Conservation (phyloP, 116 monocot genomes). For the Posidonia oceanica region DNA sequence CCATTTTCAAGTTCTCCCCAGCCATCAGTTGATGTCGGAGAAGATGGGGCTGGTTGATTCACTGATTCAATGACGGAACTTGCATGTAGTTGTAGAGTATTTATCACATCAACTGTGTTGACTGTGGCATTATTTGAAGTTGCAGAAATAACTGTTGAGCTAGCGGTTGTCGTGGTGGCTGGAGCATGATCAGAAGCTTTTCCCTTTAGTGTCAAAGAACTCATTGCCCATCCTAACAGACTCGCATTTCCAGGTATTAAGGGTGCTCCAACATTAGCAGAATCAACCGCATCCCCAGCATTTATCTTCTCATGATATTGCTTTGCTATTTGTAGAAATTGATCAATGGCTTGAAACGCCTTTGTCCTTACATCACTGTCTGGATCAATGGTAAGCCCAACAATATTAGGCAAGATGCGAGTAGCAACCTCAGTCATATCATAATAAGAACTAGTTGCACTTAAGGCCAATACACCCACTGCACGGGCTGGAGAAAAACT, state of each 20-base stretch:
- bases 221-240: constrained; percentile 99
- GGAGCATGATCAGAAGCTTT: constrained; percentile 70
- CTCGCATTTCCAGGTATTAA: constrained; percentile 67
- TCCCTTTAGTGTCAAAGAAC: constrained; percentile 83
- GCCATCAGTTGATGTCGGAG: constrained; percentile 75
- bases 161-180: constrained; percentile 35
- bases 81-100: constrained; percentile 11
- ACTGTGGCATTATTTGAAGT: constrained; percentile 31
- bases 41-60: constrained; percentile 62
- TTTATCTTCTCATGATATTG: no score
- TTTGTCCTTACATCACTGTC: no score
- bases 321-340: no score
- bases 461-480: constrained; percentile 95
- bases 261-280: constrained; percentile 25
- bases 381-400: constrained; percentile 86
- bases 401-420: constrained; percentile 79
- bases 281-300: constrained; percentile 45
- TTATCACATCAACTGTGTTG: constrained; percentile 1
- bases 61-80: constrained; percentile 23
- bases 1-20: constrained; percentile 88
- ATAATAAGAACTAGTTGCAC: constrained; percentile 89
- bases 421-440: constrained; percentile 97
- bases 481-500: constrained; percentile 94
- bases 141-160: constrained; percentile 25
- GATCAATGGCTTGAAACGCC: no score